Conservation (phyloP, 2,329 filamentous ascomycete species). For the Apiospora pterosperma region DNA sequence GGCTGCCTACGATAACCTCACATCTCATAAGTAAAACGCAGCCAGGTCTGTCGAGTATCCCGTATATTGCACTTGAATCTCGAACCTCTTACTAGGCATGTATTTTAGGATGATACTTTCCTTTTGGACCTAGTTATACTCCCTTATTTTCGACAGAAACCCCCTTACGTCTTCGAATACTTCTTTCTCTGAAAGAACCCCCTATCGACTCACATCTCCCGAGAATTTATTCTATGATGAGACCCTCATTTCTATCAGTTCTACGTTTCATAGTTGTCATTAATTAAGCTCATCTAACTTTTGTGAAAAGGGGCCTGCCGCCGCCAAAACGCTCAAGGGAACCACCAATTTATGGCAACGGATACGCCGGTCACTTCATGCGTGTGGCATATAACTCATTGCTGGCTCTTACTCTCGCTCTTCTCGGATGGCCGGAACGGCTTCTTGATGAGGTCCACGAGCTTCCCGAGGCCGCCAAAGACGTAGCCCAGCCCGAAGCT, state of each 20-base stretch:
- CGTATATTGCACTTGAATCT: not conserved
- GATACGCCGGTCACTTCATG: not conserved
- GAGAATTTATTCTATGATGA: not conserved
- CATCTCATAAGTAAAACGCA: too few species aligned
- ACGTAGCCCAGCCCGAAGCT: conserved; percentile 63
- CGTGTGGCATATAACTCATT: not conserved
- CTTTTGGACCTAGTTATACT: not conserved
- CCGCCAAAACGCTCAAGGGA: not conserved
- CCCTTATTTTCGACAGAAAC: not conserved
- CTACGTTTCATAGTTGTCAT: not conserved
- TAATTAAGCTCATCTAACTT: not conserved
- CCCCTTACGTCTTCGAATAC: not conserved
- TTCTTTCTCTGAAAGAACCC: not conserved
- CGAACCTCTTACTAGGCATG: not conserved
- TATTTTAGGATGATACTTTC: not conserved
- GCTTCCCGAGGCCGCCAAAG: conserved; percentile 35
- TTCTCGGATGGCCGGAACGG: conserved; percentile 12
- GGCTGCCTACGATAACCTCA: too few species aligned
- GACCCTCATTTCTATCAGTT: not conserved
- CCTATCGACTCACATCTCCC: not conserved
- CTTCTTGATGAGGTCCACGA: conserved; percentile 29
- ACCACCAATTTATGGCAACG: not conserved
- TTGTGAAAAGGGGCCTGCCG: not conserved
- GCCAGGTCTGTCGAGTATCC: not conserved
- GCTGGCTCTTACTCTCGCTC: not conserved